Conservation (phyloP, 345 rosid species). For the Dipteronia sinensis region DNA sequence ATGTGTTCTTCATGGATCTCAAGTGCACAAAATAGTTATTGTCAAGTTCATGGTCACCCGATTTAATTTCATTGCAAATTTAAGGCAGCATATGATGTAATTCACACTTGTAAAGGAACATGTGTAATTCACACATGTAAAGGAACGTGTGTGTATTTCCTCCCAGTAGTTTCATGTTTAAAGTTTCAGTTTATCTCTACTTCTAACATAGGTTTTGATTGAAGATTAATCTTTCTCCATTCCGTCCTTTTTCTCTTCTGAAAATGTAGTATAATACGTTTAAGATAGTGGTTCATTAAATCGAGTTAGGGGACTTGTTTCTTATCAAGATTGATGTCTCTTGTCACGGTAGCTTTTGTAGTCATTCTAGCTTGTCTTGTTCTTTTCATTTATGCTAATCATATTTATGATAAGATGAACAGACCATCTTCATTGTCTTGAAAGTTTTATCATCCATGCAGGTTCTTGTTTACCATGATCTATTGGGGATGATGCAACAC, state of each 20-base stretch:
- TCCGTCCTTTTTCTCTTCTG: neutral
- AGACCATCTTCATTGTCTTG: neutral
- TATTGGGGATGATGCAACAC: slow-evolving; percentile 92
- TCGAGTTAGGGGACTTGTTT: neutral
- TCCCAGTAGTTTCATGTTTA: neutral
- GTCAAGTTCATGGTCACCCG: too few species aligned
- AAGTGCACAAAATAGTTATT: too few species aligned
- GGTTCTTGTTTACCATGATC: slow-evolving; percentile 91
- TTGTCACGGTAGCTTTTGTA: neutral
- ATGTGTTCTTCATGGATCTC: too few species aligned
- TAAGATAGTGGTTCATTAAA: neutral
- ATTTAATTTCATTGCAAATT: too few species aligned
- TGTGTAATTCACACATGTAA: neutral
- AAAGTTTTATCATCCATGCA: slow-evolving; percentile 31
- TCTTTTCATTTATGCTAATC: neutral
- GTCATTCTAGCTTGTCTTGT: neutral
- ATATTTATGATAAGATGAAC: neutral
- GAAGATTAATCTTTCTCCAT: neutral
- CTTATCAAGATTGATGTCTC: neutral
- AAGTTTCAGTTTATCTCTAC: neutral
- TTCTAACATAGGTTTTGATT: neutral
- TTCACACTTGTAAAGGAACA: neutral
- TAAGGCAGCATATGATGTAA: too few species aligned
- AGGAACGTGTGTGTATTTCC: neutral
- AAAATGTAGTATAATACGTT: neutral